phyloP scores from a whole-genome alignment of 108 stramenopile species.

The Cyclostephanos invisitatus region DNA sequence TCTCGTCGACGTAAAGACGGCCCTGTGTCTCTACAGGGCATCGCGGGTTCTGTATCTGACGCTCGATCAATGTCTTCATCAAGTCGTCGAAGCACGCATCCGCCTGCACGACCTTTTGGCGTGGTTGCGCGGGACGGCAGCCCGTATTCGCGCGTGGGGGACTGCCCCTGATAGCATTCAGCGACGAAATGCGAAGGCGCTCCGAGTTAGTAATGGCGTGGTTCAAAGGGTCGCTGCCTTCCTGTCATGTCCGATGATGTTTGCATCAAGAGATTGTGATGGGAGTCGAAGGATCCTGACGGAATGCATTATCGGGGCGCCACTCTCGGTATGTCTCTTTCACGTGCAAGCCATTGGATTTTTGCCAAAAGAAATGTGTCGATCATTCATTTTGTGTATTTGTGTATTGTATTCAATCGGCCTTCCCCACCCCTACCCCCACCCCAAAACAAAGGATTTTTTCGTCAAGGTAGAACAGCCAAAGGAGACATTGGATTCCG shows the following conservation, averaged over 20 bases:
- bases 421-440: not conserved
- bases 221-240: constrained; percentile 56
- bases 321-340: constrained; percentile 35
- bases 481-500: constrained; percentile 1
- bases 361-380: too few species aligned
- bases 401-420: not conserved
- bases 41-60: constrained; percentile 39
- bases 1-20: constrained; percentile 32
- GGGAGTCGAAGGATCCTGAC: constrained; percentile 32
- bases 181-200: constrained; percentile 72
- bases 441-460: constrained; percentile 12
- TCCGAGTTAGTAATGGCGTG: constrained; percentile 66
- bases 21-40: constrained; percentile 27
- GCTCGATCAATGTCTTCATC: constrained; percentile 51
- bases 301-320: constrained; percentile 47
- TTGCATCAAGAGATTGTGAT: constrained; percentile 11
- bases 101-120: constrained; percentile 66
- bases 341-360: too few species aligned
- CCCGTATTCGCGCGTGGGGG: constrained; percentile 76
- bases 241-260: constrained; percentile 31
- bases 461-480: constrained; percentile 11
- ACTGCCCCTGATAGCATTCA: constrained; percentile 72
- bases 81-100: constrained; percentile 65
- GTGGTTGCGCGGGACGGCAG: constrained; percentile 72
- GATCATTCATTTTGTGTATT: not conserved